Conservation (phyloP, 352 stramenopile species). For the Peronospora destructor region DNA sequence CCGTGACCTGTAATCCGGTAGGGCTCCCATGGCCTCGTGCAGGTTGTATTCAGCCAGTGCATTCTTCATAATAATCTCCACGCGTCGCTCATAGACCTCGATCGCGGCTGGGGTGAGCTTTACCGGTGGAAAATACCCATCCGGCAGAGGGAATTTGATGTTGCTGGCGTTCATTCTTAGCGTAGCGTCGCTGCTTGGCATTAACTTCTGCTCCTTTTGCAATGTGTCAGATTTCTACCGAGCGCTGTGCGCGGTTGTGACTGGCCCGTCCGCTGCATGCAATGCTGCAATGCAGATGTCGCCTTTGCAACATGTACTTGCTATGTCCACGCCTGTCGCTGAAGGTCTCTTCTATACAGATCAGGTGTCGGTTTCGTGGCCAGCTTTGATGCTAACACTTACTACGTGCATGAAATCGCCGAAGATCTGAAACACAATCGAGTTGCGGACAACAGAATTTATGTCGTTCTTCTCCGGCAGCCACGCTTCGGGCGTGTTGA, state of each 20-base stretch:
- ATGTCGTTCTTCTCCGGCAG: not conserved
- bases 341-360: conserved; percentile 17
- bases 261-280: conserved; percentile 25
- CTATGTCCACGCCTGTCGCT: conserved; percentile 21
- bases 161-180: conserved; percentile 22
- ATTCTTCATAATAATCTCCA: conserved; percentile 39
- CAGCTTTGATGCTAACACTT: not conserved
- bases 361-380: conserved; percentile 18
- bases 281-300: conserved; percentile 30
- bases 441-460: not conserved
- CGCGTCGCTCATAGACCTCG: conserved; percentile 31
- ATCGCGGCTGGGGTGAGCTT: conserved; percentile 25
- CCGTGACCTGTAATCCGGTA: conserved; percentile 32
- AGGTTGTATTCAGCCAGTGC: conserved; percentile 38
- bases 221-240: conserved; percentile 22
- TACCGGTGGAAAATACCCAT: conserved; percentile 35
- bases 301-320: conserved; percentile 16
- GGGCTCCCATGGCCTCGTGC: conserved; percentile 33
- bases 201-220: conserved; percentile 24
- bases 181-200: conserved; percentile 7
- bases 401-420: not conserved
- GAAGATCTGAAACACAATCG: not conserved
- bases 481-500: not conserved
- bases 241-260: conserved; percentile 20
- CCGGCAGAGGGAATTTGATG: conserved; percentile 33